Percentiles rank a stretch among this genome's conserved stretches.
phyloP scores from a whole-genome alignment of 345 rosid genomes.

The Eutrema yunnanense region DNA sequence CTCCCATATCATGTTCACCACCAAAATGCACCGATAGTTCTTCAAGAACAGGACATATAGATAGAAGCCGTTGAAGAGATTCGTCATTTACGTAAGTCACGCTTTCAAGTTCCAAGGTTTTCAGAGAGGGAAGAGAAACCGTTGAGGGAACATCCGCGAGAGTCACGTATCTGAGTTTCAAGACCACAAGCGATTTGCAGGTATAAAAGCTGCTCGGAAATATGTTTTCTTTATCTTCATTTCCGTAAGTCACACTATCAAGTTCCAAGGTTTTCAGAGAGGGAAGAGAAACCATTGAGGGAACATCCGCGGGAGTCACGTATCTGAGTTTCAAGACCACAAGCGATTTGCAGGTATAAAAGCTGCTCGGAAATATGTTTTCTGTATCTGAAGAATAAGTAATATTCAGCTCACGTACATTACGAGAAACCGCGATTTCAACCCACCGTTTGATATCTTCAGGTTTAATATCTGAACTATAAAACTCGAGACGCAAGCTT shows the following conservation, averaged over 20 bases:
- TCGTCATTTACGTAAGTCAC: background rate
- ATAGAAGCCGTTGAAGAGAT: background rate
- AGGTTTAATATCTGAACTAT: background rate
- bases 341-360: background rate
- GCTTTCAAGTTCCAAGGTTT: background rate
- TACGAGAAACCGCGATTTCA: background rate
- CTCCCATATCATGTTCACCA: no score
- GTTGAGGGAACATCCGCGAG: background rate
- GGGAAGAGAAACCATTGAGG: background rate
- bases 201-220: background rate
- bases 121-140: background rate
- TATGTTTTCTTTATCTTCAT: background rate
- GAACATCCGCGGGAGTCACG: background rate
- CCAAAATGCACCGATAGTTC: no score
- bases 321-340: background rate
- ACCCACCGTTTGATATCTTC: background rate
- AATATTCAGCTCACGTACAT: background rate
- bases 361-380: background rate
- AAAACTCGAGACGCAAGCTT: background rate
- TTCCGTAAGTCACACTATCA: accelerated
- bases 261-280: background rate
- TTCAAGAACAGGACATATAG: background rate
- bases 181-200: background rate
- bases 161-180: background rate
- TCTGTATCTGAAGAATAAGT: background rate